Evolutionary conservation across 2,329 filamentous ascomycete genomes (phyloP), one percentile per base, ranked within the genome.

Genomic region (Rhynchosporium graminicola): DNA sequence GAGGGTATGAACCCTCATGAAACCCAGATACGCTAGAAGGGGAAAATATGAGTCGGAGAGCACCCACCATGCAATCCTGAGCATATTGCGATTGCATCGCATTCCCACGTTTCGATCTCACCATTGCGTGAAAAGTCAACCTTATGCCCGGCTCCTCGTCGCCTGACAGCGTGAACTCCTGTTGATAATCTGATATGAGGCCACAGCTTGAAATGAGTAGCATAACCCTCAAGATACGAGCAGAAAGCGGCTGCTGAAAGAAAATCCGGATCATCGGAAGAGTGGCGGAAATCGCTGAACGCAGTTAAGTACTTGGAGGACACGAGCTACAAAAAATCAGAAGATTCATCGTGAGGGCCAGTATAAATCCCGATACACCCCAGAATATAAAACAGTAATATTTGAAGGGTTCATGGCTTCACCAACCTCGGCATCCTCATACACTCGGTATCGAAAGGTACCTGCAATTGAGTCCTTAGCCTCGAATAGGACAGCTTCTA

Each of bases 221-320:
- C 74, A 50, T 81, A 82, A 20, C 69, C 69, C 3, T 74, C 70
- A 8, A 82, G 77, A 60, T 82, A 82, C 13, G 72, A 56, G 15
- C 78, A 72, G 62, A 80, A 82, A 0, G 69, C 66, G 7, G 71
- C 64, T 0, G 77, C 74, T 2, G 75, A 75, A 4, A 80, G 42
- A 31, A 60, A 82, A 63, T 82, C 80, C 3, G 79, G 76, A 0
- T 75, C 75, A 12, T 79, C 74, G 0, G 72, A 57, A 1, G 77
- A 72, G 1, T 79, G 74, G 2, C 80, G 76, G 63, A 80, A 80
- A 64, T 82, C 80, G 1, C 80, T 82, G 65, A 82, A 83, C n/a
- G 77, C 72, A 0, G 80, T 82, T 6, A 83, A 72, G 54, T 81
- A 80, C 63, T 81, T 81, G 3, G 79, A 81, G 0, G 78, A 80